Evolutionary conservation across 2,329 filamentous ascomycete species (phyloP).

Genomic region (Cladosporium sp.): DNA sequence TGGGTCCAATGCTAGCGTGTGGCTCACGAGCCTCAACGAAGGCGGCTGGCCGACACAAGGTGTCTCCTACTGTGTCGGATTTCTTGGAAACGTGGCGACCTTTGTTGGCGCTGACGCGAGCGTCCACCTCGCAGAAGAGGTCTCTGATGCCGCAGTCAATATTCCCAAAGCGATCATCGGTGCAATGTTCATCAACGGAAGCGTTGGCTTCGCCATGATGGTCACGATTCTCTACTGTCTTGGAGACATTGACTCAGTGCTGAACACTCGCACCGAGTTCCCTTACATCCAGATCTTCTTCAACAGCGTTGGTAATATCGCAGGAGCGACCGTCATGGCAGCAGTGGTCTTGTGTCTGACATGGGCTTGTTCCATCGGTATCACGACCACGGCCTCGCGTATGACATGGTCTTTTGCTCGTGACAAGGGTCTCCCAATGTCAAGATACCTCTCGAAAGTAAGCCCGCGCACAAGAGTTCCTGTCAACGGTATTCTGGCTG

Average conservation of each 20-base stretch:
- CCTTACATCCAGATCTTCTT: conserved; percentile 51
- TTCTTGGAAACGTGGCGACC: conserved; percentile 33
- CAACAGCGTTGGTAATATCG: conserved; percentile 40
- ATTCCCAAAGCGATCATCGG: conserved; percentile 48
- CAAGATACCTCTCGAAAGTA: conserved; percentile 34
- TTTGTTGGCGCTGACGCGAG: conserved; percentile 39
- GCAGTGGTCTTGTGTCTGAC: conserved; percentile 38
- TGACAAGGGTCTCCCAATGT: conserved; percentile 39
- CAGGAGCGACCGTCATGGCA: conserved; percentile 45
- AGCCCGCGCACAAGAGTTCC: conserved; percentile 26
- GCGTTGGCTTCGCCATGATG: conserved; percentile 44
- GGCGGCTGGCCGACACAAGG: conserved; percentile 33
- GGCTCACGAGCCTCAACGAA: conserved; percentile 27
- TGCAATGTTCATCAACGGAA: conserved; percentile 45
- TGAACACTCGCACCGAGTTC: conserved; percentile 43
- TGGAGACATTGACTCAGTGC: conserved; percentile 37
- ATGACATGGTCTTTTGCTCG: conserved; percentile 41
- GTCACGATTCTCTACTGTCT: conserved; percentile 44
- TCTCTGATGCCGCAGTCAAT: conserved; percentile 44
- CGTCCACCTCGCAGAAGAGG: conserved; percentile 49
- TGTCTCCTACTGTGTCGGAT: conserved; percentile 32
- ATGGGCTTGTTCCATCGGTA: conserved; percentile 32
- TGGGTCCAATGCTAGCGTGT: conserved; percentile 26
- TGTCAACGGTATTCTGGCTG: conserved; percentile 35
- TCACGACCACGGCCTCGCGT: conserved; percentile 38